phyloP scores from a whole-genome alignment of 2,329 filamentous ascomycete genomes.

The Cercospora zeina region DNA sequence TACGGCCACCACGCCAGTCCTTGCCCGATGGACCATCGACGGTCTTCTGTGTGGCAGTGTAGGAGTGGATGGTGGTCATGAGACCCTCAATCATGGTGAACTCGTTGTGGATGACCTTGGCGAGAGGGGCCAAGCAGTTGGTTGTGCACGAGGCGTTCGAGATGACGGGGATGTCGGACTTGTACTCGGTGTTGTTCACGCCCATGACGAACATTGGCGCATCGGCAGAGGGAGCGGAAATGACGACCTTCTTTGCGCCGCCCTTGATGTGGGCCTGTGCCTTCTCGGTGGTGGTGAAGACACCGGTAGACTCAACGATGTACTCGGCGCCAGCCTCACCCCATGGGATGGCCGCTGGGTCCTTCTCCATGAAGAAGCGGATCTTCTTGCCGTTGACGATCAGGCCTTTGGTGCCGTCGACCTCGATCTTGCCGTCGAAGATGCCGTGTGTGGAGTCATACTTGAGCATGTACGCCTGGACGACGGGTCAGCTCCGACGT shows the following conservation, averaged over 20 bases:
- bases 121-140: conserved; percentile 98
- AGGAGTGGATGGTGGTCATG: conserved; percentile 99
- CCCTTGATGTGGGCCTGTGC: conserved; percentile 90
- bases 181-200: conserved; percentile 95
- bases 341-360: conserved; percentile 91
- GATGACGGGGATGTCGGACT: conserved; percentile 85
- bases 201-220: conserved; percentile 99
- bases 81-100: conserved; percentile 97
- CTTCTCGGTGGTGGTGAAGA: conserved; percentile 99
- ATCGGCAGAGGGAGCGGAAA: conserved; percentile 89
- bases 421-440: conserved; percentile 89
- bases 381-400: conserved; percentile 91
- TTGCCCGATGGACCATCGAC: conserved; percentile 96
- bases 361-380: conserved; percentile 90
- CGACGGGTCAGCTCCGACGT: conserved; percentile 22
- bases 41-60: conserved; percentile 99
- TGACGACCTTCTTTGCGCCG: conserved; percentile 89
- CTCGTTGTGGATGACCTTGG: conserved; percentile 99
- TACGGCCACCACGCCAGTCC: conserved; percentile 99
- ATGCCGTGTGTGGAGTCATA: conserved; percentile 96
- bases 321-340: conserved; percentile 82
- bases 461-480: conserved; percentile 97
- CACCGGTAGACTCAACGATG: conserved; percentile 96
- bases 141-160: conserved; percentile 99
- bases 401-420: conserved; percentile 70